Percentiles rank a stretch among this genome's conserved stretches.
Conservation (phyloP, 768 basidiomycete genomes). For the Mycena rebaudengoi region DNA sequence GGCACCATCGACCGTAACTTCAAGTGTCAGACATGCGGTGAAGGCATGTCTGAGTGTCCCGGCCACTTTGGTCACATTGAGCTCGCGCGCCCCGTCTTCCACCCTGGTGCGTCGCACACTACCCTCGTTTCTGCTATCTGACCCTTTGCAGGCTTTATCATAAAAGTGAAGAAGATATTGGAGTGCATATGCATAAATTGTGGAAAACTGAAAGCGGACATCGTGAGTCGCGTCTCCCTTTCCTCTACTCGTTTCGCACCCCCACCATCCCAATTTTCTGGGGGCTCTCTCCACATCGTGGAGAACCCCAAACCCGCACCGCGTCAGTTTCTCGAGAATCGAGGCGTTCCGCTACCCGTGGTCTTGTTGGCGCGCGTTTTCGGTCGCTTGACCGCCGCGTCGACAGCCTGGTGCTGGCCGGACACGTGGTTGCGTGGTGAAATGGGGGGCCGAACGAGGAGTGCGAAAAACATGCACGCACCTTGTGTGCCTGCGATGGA, state of each 20-base stretch:
- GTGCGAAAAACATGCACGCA: conserved; percentile 70
- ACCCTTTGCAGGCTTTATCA: conserved; percentile 82
- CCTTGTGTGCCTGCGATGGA: conserved; percentile 50
- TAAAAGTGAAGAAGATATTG: conserved; percentile 99
- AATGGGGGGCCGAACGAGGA: conserved; percentile 99
- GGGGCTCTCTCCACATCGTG: conserved; percentile 95
- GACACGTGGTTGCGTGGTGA: conserved; percentile 92
- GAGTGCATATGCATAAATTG: conserved; percentile 99
- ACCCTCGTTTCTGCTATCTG: background rate
- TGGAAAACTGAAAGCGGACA: conserved; percentile 96
- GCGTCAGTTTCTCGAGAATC: conserved; percentile 79
- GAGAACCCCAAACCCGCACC: conserved; percentile 95
- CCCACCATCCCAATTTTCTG: conserved; percentile 96
- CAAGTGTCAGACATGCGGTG: conserved; percentile 99
- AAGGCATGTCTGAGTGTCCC: conserved; percentile 99
- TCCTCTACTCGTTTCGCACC: conserved; percentile 95
- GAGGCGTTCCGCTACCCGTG: conserved; percentile 85
- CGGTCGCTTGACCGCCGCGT: conserved; percentile 95
- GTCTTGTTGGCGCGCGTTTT: conserved; percentile 74
- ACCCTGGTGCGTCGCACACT: conserved; percentile 74
- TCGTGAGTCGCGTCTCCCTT: conserved; percentile 86
- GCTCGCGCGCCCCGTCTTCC: conserved; percentile 95
- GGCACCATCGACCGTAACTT: conserved; percentile 97
- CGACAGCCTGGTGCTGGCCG: conserved; percentile 78
- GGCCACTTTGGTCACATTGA: conserved; percentile 99